Percentiles rank a stretch among this genome's conserved stretches.
Evolutionary conservation across 352 stramenopile genomes (phyloP).

Genomic region (Phytophthora tentaculata): DNA sequence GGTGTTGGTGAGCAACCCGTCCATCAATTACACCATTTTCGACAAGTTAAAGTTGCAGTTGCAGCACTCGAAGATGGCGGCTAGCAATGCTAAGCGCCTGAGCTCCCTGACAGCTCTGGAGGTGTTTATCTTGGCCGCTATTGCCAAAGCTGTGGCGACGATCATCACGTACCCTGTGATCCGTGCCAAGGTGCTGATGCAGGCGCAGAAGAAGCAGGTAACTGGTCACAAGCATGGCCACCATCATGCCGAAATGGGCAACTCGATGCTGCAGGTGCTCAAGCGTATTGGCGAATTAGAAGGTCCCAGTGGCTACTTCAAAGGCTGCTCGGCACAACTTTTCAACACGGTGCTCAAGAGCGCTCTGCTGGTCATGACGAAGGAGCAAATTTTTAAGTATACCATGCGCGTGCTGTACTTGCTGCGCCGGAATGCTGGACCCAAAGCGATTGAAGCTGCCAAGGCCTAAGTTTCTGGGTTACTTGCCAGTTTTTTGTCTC

Average conservation of each 20-base stretch:
- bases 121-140: constrained; percentile 82
- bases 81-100: constrained; percentile 43
- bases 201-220: constrained; percentile 73
- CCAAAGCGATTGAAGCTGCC: constrained; percentile 36
- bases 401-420: constrained; percentile 77
- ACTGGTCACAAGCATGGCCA: constrained; percentile 38
- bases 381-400: constrained; percentile 83
- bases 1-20: constrained; percentile 88
- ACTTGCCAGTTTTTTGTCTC: too few relatives aligned
- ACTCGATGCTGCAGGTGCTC: constrained; percentile 76
- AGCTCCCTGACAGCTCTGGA: constrained; percentile 68
- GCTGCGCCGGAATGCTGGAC: constrained; percentile 49
- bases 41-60: constrained; percentile 83
- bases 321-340: constrained; percentile 79
- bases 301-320: constrained; percentile 67
- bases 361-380: constrained; percentile 83
- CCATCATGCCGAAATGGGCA: constrained; percentile 53
- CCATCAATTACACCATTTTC: constrained; percentile 91
- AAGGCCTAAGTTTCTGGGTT: constrained; percentile 31
- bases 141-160: constrained; percentile 86
- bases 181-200: constrained; percentile 89
- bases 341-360: constrained; percentile 89
- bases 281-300: constrained; percentile 69
- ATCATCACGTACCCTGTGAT: constrained; percentile 91
- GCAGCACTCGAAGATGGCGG: constrained; percentile 58